phyloP scores from a whole-genome alignment of 768 basidiomycete species.

The Xerocomus potaroensis region DNA sequence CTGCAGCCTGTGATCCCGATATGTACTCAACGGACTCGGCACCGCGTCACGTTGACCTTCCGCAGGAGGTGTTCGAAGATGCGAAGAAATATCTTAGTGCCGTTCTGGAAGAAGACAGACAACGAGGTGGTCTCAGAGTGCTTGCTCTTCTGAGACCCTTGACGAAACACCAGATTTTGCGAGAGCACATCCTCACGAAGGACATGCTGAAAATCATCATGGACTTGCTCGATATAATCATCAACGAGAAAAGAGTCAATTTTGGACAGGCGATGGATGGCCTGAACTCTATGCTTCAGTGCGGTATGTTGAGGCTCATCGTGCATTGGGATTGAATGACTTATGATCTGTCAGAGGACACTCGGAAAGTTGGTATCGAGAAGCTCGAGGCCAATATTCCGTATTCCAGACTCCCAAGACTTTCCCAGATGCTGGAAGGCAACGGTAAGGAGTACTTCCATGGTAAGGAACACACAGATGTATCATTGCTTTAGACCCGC shows the following conservation, averaged over 20 bases:
- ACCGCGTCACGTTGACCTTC: neutral
- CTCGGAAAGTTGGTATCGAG: constrained; percentile 1
- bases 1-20: constrained; percentile 4
- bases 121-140: constrained; percentile 14
- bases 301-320: constrained; percentile 7
- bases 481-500: constrained; percentile 4
- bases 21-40: neutral
- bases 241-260: neutral
- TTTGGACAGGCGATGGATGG: constrained; percentile 21
- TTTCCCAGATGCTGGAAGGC: constrained; percentile 11
- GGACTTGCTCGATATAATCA: constrained; percentile 8
- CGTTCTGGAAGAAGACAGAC: constrained; percentile 7
- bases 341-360: constrained; percentile 10
- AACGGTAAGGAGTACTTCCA: constrained; percentile 2
- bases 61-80: constrained; percentile 1
- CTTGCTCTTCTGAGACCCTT: constrained; percentile 18
- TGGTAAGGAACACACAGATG: neutral
- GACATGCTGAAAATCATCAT: constrained; percentile 10
- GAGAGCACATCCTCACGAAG: constrained; percentile 6
- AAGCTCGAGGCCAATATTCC: neutral
- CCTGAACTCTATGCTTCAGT: constrained; percentile 13
- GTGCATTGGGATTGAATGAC: neutral
- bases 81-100: constrained; percentile 11
- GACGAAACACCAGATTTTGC: constrained; percentile 12
- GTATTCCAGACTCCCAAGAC: neutral